Evolutionary conservation across 2,329 filamentous ascomycete species (phyloP), one percentile per base, ranked within the genome.

Genomic region (Venturiaceae sp.): DNA sequence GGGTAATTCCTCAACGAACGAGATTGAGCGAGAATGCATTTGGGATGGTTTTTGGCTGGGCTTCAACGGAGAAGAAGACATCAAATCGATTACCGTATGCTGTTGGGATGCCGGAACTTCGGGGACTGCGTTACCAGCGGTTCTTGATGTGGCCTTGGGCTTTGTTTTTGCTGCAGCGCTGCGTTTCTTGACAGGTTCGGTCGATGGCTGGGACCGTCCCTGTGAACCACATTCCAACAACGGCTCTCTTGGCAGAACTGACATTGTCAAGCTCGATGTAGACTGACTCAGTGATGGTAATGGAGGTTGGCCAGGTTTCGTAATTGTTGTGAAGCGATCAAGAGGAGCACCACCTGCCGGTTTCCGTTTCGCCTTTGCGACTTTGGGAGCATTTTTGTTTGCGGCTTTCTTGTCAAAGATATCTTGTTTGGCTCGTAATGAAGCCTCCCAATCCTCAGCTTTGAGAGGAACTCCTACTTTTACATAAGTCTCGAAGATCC

Each of bases 401-500:
- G 41, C 41, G 5, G 44, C 26, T n/a, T 44, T 55, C 19, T 14
- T 50, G 13, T 60, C 36, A 14, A 50, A 4, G 14, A 50, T 16
- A 30, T 44, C 26, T 14, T 28, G 23, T 1, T 68, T 64, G 55
- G 67, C 64, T 19, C 63, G 59, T 13, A 65, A 61, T n/a, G 62
- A 66, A 23, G 74, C 76, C 64, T 88, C 81, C 80, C 86, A 92
- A 44, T 82, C 80, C 62, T 85, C 77, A 0, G 88, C 80, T 30
- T 81, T 81, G 2, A 84, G 72, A 3, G 87, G 87, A 58, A 85
- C 78, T 0, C 87, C 87, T 2, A 85, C 68, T 59, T 79, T 82
- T 4, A 83, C 81, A 56, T 88, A 76, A 0, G 80, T 78, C 63
- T 86, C 83, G 23, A 87, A 77, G 5, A 92, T 72, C 88, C 88